Conservation (phyloP, 768 basidiomycete genomes). For the Chalciporus piperatus region DNA sequence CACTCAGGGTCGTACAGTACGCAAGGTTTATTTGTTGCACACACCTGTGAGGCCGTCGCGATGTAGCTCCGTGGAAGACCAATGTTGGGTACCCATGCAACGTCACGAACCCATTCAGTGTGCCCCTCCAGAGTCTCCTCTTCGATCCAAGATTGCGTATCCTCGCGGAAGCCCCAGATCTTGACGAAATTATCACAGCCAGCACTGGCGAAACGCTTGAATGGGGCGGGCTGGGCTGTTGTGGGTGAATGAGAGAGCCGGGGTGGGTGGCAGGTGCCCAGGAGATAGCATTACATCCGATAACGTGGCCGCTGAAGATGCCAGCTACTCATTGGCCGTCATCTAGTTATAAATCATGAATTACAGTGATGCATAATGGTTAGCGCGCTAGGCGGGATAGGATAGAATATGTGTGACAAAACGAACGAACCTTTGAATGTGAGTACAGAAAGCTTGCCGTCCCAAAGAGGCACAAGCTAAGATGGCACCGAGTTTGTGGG, state of each 20-base stretch:
- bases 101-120: conserved; percentile 96
- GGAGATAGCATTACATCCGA: conserved; percentile 95
- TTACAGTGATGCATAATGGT: background rate
- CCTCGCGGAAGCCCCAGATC: conserved; percentile 90
- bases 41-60: conserved; percentile 87
- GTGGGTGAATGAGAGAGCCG: conserved; percentile 77
- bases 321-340: conserved; percentile 96
- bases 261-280: conserved; percentile 94
- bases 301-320: conserved; percentile 93
- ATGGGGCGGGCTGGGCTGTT: conserved; percentile 51
- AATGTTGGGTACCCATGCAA: conserved; percentile 98
- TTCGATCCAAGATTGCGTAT: conserved; percentile 84
- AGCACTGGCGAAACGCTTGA: conserved; percentile 92
- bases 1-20: background rate
- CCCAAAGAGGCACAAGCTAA: conserved; percentile 95
- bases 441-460: conserved; percentile 94
- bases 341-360: conserved; percentile 48
- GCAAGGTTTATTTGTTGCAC: conserved; percentile 8
- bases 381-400: background rate
- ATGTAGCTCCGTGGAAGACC: conserved; percentile 93
- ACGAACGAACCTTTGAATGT: conserved; percentile 86
- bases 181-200: conserved; percentile 96
- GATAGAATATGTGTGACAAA: too few relatives aligned
- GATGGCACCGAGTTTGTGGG: conserved; percentile 95
- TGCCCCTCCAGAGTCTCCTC: conserved; percentile 92